Conservation (phyloP, 352 stramenopile species). For the Plasmopara viticola region DNA sequence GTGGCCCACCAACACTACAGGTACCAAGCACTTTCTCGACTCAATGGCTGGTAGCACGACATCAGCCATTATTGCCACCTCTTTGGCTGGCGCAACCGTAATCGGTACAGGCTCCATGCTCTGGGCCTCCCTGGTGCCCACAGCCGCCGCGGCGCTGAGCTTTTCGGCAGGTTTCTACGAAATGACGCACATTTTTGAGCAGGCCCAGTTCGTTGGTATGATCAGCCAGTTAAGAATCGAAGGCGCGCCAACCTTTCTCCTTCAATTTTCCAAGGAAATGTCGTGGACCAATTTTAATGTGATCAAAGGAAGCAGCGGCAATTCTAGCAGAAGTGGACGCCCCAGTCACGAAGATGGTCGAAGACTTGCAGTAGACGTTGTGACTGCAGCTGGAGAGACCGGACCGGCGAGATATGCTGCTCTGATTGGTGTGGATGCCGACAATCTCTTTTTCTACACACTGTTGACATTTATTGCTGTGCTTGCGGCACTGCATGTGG, state of each 20-base stretch:
- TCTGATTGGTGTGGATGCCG: conserved; percentile 51
- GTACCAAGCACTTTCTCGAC: conserved; percentile 66
- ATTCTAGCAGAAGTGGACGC: conserved; percentile 7
- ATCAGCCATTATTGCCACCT: conserved; percentile 60
- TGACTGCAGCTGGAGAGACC: conserved; percentile 35
- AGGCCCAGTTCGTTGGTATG: conserved; percentile 80
- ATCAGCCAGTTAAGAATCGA: conserved; percentile 74
- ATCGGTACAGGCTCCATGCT: conserved; percentile 61
- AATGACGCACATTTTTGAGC: conserved; percentile 82
- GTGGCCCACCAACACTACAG: conserved; percentile 72
- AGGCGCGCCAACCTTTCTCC: conserved; percentile 67
- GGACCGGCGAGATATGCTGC: conserved; percentile 64
- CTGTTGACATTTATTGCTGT: conserved; percentile 56
- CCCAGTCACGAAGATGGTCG: conserved; percentile 8
- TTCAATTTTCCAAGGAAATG: conserved; percentile 76
- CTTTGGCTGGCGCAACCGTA: conserved; percentile 44
- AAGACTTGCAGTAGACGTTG: conserved; percentile 23
- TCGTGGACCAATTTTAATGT: conserved; percentile 86
- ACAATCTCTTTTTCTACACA: conserved; percentile 80
- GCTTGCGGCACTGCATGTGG: conserved; percentile 45
- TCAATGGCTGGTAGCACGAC: conserved; percentile 52
- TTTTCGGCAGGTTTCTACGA: conserved; percentile 72
- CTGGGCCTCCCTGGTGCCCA: conserved; percentile 62
- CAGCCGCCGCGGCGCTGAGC: conserved; percentile 53
- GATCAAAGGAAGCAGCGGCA: conserved; percentile 36